Evolutionary conservation across 345 rosid species (phyloP), one percentile per base, ranked within the genome.

Genomic region (Pelargonium nanum): DNA sequence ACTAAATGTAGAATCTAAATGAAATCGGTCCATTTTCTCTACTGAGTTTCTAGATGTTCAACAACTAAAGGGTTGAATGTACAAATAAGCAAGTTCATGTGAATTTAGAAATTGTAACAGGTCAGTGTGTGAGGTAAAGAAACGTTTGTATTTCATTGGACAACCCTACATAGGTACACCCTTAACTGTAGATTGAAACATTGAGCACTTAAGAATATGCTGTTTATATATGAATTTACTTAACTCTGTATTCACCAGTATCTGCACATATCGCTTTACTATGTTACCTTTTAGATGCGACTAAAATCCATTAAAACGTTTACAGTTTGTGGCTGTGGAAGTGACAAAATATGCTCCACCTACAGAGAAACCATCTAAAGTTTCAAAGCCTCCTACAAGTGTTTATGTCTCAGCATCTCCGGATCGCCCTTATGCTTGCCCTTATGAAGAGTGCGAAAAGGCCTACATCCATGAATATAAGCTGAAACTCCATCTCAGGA

Each of bases 391-490:
- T 55, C 55, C 89, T 56, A 57, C 87, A 4, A 78, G 72, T 16
- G 77, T 67, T 45, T 84, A 75, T 71, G 88, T 77, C 48, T 73
- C 94, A 3, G 86, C 89, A 45, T 78, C 97, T 56, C 75, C 78
- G 2, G 96, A 86, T 54, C 97, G 95, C 16, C 99, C 99, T 63
- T 86, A 81, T 30, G 90, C 80, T 26, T 93, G 99, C 71, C 99
- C 97, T 5, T 93, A 85, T 24, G 90, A 90, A 30, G 91, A 87
- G 19, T 89, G 99, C 62, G 89, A 85, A 60, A 93, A 93, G 77
- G 90, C 96, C 26, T 93, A 89, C 78, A 93, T 87, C 63, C 99
- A 93, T 67, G 97, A 90, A 68, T 93, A 93, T 84, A 89, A 93
- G 82, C 96, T 89, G 58, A 93, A 87, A 74, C 97, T 89, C 69